A percentile compares a stretch with the other conserved stretches of the same genome.
These are phyloP conservation scores for Aureobasidium sp. DNA, from an alignment of 2,329 filamentous ascomycete genomes.

Conservation along the genomic window DNA sequence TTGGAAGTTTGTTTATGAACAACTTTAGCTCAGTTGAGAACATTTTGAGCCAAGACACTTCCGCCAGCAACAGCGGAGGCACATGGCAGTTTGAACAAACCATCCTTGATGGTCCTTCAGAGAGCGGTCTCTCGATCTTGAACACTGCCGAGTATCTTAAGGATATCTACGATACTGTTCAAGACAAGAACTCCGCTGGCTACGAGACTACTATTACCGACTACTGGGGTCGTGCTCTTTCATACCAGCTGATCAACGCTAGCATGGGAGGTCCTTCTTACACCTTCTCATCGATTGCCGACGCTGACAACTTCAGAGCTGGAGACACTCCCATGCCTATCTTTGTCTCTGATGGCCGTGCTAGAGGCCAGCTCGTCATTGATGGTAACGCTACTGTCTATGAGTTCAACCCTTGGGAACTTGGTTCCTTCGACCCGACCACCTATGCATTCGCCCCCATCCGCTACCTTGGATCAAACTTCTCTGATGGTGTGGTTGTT, in stretches of 20 bases:
- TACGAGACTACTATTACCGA: slow-evolving; percentile 72
- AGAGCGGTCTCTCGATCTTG: slow-evolving; percentile 45
- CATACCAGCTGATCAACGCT: slow-evolving; percentile 76
- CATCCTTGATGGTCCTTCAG: slow-evolving; percentile 53
- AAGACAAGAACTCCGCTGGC: slow-evolving; percentile 55
- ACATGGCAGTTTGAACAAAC: slow-evolving; percentile 59
- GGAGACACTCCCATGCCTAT: slow-evolving; percentile 66
- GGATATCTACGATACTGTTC: slow-evolving; percentile 51
- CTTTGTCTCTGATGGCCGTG: slow-evolving; percentile 61
- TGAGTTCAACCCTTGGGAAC: slow-evolving; percentile 73
- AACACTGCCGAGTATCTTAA: slow-evolving; percentile 56
- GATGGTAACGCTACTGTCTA: slow-evolving; percentile 66
- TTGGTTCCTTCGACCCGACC: slow-evolving; percentile 69
- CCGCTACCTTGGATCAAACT: slow-evolving; percentile 65
- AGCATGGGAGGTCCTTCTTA: slow-evolving; percentile 65
- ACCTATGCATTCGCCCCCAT: slow-evolving; percentile 64
- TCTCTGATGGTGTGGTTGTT: slow-evolving; percentile 54
- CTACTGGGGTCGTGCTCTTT: slow-evolving; percentile 79
- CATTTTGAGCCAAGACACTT: slow-evolving; percentile 39
- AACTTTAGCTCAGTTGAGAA: slow-evolving; percentile 66
- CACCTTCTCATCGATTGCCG: slow-evolving; percentile 74
- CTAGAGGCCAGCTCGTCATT: slow-evolving; percentile 54
- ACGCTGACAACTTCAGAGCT: slow-evolving; percentile 53
- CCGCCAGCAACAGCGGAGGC: slow-evolving; percentile 31
- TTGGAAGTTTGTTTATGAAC: slow-evolving; percentile 69